Evolutionary conservation across 495 filamentous ascomycete species (phyloP).

Genomic region (Xylaria palmicola): DNA sequence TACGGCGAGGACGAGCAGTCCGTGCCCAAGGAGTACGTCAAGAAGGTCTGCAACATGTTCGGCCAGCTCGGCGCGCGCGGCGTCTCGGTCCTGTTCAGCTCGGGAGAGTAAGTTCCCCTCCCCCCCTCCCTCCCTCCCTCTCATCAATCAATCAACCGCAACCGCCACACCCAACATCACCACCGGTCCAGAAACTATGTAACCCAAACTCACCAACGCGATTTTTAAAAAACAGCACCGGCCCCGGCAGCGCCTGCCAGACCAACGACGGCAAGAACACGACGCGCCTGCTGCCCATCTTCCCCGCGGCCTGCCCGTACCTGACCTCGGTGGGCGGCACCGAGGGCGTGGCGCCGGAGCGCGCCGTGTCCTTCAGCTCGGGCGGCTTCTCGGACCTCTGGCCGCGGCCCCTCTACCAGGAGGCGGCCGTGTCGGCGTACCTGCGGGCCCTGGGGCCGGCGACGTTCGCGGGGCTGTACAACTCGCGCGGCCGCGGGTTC

Average conservation of each 20-base stretch:
- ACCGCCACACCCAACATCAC: background rate
- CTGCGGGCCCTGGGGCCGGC: constrained; percentile 34
- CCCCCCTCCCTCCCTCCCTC: background rate
- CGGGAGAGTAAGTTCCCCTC: constrained; percentile 55
- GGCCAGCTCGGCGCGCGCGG: constrained; percentile 68
- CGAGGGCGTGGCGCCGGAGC: constrained; percentile 55
- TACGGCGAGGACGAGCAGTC: constrained; percentile 83
- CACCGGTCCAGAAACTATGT: too few relatives aligned
- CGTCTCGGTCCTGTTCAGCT: constrained; percentile 70
- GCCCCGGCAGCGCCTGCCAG: constrained; percentile 63
- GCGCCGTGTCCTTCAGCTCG: constrained; percentile 53
- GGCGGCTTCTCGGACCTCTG: constrained; percentile 69
- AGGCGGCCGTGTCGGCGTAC: constrained; percentile 51
- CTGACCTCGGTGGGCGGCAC: constrained; percentile 73
- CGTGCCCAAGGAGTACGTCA: constrained; percentile 64
- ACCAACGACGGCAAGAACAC: constrained; percentile 68
- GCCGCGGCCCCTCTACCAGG: constrained; percentile 57
- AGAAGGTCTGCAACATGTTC: constrained; percentile 66
- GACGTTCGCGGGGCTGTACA: constrained; percentile 44
- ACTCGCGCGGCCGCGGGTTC: constrained; percentile 59
- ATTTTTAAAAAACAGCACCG: constrained; percentile 33
- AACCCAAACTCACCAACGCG: too few relatives aligned
- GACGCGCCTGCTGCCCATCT: constrained; percentile 59
- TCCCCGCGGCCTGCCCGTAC: constrained; percentile 70
- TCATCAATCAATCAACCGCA: background rate